Evolutionary conservation across 106 monocot genomes (phyloP), one percentile per base, ranked within the genome.

Genomic region (Xerophyta viscosa): DNA sequence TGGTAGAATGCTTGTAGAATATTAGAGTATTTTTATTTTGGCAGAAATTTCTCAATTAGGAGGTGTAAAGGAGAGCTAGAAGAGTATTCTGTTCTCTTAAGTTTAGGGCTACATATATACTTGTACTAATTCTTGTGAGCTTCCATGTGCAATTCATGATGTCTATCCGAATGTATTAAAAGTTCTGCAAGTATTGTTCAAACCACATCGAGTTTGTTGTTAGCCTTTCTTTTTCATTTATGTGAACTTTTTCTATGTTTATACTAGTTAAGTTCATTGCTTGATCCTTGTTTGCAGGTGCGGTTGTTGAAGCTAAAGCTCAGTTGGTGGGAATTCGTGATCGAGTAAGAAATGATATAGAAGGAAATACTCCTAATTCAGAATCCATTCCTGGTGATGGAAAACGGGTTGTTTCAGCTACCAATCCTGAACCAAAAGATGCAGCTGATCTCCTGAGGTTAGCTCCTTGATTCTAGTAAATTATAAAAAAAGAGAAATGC

Each of bases 391-490:
- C 64, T 25, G 66, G 28, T 20, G 85, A 88, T 60, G 54, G 63
- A 25, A 82, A 82, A 50, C 31, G 75, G 46, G 42, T 81, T 9
- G 30, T 84, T 49, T 70, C 85, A 46, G 96, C 85, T 5, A 37
- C 85, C 58, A 85, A 96, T 63, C 96, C 96, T n/a, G 88, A 82
- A 28, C 41, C 71, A 36, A 78, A 81, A 65, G 96, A 96, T 68
- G 96, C 88, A 62, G 88, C 96, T 7, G 84, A 88, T 29, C 78
- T 96, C 41, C 60, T 96, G 9, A 85, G 96, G 96, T 96, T 56
- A 31, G 37, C 39, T 41, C 42, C n/a, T 39, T 42, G 6, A 33
- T 33, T 33, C 33, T 33, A 33, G 5, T 33, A 6, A 33, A 33
- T 11, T 33, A n/a, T n/a, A n/a, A n/a, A n/a, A n/a, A n/a, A n/a